Percentiles rank a stretch among this genome's conserved stretches.
These are phyloP conservation scores for Trichoderma afroharzianum DNA, from an alignment of 2,329 filamentous ascomycete genomes.

Conservation along the genomic window DNA sequence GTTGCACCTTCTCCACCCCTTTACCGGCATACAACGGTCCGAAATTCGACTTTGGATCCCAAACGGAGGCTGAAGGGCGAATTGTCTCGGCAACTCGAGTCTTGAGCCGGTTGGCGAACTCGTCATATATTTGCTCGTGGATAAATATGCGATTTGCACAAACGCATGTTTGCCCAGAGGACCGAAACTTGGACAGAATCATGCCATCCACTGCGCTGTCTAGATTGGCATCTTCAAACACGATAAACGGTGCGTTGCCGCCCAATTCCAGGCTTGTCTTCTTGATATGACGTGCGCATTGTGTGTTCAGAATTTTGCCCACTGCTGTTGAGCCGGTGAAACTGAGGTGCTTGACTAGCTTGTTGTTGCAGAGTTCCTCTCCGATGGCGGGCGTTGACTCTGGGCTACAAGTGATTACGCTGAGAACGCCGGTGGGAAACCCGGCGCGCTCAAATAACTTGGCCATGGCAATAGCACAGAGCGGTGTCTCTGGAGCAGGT, in stretches of 20 bases:
- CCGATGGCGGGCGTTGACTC: constrained; percentile 65
- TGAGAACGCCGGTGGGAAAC: constrained; percentile 51
- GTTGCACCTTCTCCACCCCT: constrained; percentile 55
- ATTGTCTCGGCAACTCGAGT: constrained; percentile 32
- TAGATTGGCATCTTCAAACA: constrained; percentile 72
- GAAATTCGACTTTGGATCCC: constrained; percentile 55
- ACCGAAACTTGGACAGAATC: constrained; percentile 73
- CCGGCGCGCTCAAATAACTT: constrained; percentile 66
- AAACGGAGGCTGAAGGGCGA: constrained; percentile 58
- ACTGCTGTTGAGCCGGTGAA: constrained; percentile 62
- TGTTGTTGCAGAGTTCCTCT: constrained; percentile 58
- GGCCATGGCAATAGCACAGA: constrained; percentile 65
- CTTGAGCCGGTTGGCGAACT: constrained; percentile 42
- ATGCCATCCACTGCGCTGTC: constrained; percentile 57
- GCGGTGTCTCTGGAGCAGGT: constrained; percentile 67
- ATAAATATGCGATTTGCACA: constrained; percentile 76
- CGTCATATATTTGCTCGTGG: constrained; percentile 67
- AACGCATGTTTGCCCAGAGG: constrained; percentile 87
- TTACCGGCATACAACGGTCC: constrained; percentile 61
- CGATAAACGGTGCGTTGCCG: constrained; percentile 62
- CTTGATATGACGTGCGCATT: no score
- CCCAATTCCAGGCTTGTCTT: no score
- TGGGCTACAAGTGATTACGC: constrained; percentile 61
- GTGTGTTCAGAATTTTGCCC: constrained; percentile 22
- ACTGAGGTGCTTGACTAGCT: constrained; percentile 65